Base-by-base conservation (phyloP, 2,329 filamentous ascomycete genomes). In the Aureobasidium pullulans region DNA sequence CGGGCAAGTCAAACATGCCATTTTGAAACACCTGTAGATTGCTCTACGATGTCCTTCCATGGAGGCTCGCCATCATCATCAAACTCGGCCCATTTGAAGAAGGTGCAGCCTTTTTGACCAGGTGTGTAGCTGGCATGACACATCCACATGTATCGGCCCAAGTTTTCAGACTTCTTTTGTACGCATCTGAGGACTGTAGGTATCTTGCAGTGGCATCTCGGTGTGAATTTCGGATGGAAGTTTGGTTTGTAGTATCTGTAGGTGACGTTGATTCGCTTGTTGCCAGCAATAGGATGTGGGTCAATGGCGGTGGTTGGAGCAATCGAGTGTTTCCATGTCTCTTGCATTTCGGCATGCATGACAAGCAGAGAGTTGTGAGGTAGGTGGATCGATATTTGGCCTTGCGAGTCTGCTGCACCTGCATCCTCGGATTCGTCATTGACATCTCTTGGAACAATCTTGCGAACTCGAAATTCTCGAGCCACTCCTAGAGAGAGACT, bases 301-400 rank as follows among this genome's bases (percentile, higher is more conserved):
- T 91, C 87, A 61, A 97, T 88, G 4, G 86, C 84, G 50, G 81
- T 79, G 0, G 88, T 86, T 0, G 91, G 88, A 0, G 85, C 79
- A 44, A 99, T 88, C 64, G 84, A 83, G 72, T 99, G 94, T 72
- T 96, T 97, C 91, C 91, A 97, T 69, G 89, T 87, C 69, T 97
- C 93, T 69, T 97, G 93, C 90, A 96, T 97, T 70, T 96, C 90
- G 0, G 93, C 92, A 68, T 97, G 92, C 94, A 99, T 97, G 9
- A 97, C 80, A 0, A 99, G 80, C 0, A 97, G 81, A 0, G 90
- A 95, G 71, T 97, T 97, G 72, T 97, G 94, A 0, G 93, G 93
- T 0, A 97, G 83, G 66, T 96, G 90, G 44, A 97, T 94, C 1
- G 90, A 85, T 61, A 97, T 93, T 70, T 96, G 92, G 4, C 92